Percentiles rank a stretch among this genome's conserved stretches.
Evolutionary conservation across 305 asterid genomes (phyloP).

Genomic region (Fraxinus velutina): DNA sequence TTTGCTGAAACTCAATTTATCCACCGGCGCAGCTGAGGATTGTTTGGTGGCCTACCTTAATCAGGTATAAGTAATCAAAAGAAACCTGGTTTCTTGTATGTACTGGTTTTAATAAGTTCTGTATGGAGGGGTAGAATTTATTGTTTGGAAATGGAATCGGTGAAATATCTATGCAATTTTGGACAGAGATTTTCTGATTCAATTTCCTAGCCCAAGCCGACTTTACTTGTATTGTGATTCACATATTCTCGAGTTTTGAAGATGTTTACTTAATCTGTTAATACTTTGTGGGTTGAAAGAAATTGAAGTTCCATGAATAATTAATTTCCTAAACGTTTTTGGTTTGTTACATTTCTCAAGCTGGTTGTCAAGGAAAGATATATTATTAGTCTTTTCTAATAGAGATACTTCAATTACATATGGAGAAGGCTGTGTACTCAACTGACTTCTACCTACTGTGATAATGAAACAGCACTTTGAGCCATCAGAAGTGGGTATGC

Average conservation of each 20-base stretch:
- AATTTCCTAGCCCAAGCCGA: background rate
- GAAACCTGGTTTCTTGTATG: background rate
- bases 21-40: constrained; percentile 79
- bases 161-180: background rate
- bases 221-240: background rate
- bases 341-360: background rate
- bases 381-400: background rate
- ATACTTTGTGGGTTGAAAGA: background rate
- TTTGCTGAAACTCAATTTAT: constrained; percentile 66
- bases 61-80: constrained; percentile 47
- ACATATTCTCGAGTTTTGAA: background rate
- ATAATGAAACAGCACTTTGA: constrained; percentile 67
- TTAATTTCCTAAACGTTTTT: background rate
- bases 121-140: background rate
- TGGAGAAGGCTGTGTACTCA: background rate
- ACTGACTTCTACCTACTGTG: background rate
- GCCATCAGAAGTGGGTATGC: constrained; percentile 84
- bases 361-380: background rate
- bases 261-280: background rate
- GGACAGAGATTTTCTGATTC: background rate
- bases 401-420: background rate
- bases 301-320: background rate
- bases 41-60: constrained; percentile 67
- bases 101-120: background rate
- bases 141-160: background rate